Evolutionary conservation across 331 rosid species (phyloP), one percentile per base, ranked within the genome.

Genomic region (Cydonia oblonga): DNA sequence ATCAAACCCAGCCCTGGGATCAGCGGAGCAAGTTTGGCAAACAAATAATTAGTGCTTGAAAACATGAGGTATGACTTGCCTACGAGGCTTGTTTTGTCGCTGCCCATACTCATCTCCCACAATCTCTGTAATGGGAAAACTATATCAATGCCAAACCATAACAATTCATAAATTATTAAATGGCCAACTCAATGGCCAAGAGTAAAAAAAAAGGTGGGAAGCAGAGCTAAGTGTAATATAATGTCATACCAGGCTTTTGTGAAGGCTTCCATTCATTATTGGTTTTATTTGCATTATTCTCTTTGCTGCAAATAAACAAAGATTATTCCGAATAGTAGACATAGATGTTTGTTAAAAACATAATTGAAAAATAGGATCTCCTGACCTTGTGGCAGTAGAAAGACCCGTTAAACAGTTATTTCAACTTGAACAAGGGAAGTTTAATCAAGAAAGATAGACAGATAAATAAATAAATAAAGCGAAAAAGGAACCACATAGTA

Each of bases 61-160:
- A 35, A 24, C 66, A 70, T 54, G 26, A 23, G 38, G 56, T 9
- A 33, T 13, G 72, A 82, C 89, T 90, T 81, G 78, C 97, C 97
- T 88, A 60, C 97, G 92, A 63, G 97, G 92, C 79, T 90, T 92
- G 78, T 86, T 92, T 60, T 90, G 97, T 61, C 97, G 83, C 73
- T 87, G 96, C 80, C 92, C 97, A 84, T 87, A 82, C 74, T 90
- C 98, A 66, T 93, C 96, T 5, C 69, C 88, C 68, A 72, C 91
- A 73, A 76, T 79, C 76, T 92, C 98, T 93, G 81, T 70, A 83
- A 23, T 3, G 68, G 28, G 76, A 52, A 51, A 28, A 12, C 68
- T 29, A 23, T 10, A 29, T 64, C 20, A 71, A 51, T 5, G 15
- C 67, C 49, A 71, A 49, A 57, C 4, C 16, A 20, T 52, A 54